phyloP scores from a whole-genome alignment of 1,139 yeast species.

The Suhomyces yuchorum region DNA sequence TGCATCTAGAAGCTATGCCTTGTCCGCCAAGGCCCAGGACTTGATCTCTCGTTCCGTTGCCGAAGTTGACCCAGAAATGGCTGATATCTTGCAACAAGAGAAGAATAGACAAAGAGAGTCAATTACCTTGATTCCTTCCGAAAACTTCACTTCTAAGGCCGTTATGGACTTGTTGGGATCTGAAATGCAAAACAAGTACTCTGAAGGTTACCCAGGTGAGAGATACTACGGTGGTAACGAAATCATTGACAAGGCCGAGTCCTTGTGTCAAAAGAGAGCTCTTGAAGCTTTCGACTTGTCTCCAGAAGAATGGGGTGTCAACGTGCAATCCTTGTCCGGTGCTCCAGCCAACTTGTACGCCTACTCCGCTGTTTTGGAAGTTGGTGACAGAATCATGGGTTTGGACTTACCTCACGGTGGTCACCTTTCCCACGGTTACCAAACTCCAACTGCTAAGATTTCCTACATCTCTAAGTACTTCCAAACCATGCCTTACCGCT shows the following conservation, averaged over 20 bases:
- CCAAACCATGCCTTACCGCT: conserved; percentile 96
- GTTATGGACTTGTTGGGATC: conserved; percentile 94
- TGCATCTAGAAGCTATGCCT: conserved; percentile 41
- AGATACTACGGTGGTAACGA: conserved; percentile 97
- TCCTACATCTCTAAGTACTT: conserved; percentile 90
- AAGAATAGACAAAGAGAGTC: conserved; percentile 84
- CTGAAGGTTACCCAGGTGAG: conserved; percentile 98
- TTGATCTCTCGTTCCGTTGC: conserved; percentile 64
- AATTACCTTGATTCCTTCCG: conserved; percentile 89
- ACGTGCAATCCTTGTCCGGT: conserved; percentile 91
- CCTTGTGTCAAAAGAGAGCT: conserved; percentile 89
- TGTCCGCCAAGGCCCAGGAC: conserved; percentile 50
- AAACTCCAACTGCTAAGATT: conserved; percentile 83
- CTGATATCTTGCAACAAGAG: conserved; percentile 70
- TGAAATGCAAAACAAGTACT: conserved; percentile 96
- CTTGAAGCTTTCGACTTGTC: conserved; percentile 78
- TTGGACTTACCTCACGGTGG: conserved; percentile 97
- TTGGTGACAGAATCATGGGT: conserved; percentile 95
- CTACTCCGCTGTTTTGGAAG: conserved; percentile 87
- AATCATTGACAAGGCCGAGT: conserved; percentile 87
- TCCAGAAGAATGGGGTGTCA: conserved; percentile 90
- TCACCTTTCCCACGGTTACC: conserved; percentile 95
- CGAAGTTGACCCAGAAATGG: conserved; percentile 86
- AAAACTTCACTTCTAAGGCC: conserved; percentile 91
- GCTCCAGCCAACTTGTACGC: conserved; percentile 96